Evolutionary conservation across 768 basidiomycete species (phyloP).

Genomic region (Lyophyllum decastes): DNA sequence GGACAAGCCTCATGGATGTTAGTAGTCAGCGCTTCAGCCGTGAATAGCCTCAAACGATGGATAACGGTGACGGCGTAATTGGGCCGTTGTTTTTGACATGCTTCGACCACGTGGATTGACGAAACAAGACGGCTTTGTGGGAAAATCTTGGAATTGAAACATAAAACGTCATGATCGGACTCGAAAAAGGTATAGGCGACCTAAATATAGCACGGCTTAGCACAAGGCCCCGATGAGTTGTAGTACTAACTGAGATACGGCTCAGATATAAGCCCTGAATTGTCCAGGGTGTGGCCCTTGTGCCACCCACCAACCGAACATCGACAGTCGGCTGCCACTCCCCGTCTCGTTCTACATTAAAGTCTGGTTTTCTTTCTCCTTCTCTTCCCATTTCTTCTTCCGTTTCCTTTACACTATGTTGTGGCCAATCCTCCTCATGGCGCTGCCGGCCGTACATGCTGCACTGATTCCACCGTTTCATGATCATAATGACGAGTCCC

Average conservation of each 20-base stretch:
- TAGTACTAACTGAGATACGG: background rate
- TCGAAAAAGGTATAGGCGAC: background rate
- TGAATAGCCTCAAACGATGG: background rate
- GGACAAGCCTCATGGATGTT: background rate
- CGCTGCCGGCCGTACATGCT: slow-evolving; percentile 25
- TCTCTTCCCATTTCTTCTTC: background rate
- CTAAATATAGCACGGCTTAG: background rate
- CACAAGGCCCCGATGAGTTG: background rate
- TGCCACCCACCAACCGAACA: background rate
- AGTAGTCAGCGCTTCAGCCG: background rate
- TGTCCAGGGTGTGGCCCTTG: background rate
- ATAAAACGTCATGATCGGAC: background rate
- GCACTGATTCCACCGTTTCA: slow-evolving; percentile 22
- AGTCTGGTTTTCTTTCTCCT: background rate
- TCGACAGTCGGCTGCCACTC: background rate
- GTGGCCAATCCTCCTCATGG: slow-evolving; percentile 20
- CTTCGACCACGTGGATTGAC: no score
- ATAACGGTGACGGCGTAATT: background rate
- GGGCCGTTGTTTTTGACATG: background rate
- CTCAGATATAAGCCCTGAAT: background rate
- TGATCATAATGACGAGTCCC: slow-evolving; percentile 30
- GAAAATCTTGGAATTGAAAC: background rate
- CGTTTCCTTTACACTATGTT: slow-evolving; percentile 20
- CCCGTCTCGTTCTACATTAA: background rate
- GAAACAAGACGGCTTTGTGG: background rate